A percentile compares a stretch with the other conserved stretches of the same genome.
These are phyloP conservation scores for Phylloporus sp. DNA, from an alignment of 768 basidiomycete genomes.

Conservation along the genomic window DNA sequence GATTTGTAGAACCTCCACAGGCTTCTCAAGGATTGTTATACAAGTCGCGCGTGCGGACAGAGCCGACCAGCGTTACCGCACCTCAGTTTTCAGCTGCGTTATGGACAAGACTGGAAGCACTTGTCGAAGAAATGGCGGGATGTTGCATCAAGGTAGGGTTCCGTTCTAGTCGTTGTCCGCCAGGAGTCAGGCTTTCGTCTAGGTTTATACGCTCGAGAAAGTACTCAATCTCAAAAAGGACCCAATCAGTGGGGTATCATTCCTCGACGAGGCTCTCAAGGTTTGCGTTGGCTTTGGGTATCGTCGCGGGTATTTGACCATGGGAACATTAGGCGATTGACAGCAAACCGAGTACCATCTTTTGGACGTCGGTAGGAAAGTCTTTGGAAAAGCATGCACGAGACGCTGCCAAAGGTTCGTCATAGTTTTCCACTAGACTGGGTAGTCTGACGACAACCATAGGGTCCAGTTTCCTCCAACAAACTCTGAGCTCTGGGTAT, in stretches of 20 bases:
- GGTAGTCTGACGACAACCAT: conserved; percentile 4
- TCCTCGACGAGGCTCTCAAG: conserved; percentile 93
- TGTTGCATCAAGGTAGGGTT: conserved; percentile 79
- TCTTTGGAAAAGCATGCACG: conserved; percentile 79
- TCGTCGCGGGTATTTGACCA: conserved; percentile 1
- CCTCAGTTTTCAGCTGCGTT: conserved; percentile 76
- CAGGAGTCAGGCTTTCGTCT: neutral
- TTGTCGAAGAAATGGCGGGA: conserved; percentile 82
- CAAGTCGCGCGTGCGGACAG: conserved; percentile 82
- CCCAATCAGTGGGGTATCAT: conserved; percentile 64
- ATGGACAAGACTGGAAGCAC: conserved; percentile 58
- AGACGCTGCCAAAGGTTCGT: conserved; percentile 74
- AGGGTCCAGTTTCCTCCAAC: conserved; percentile 91
- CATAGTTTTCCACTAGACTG: neutral
- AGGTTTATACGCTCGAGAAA: conserved; percentile 96
- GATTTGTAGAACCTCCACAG: conserved; percentile 17
- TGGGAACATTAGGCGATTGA: conserved; percentile 62
- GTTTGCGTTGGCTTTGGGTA: conserved; percentile 36
- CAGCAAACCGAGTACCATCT: conserved; percentile 84
- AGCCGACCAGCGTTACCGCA: conserved; percentile 84
- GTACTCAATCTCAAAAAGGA: conserved; percentile 90
- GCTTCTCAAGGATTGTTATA: conserved; percentile 50
- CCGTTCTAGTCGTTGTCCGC: too few species aligned
- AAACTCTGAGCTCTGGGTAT: conserved; percentile 82
- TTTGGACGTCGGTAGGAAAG: conserved; percentile 82